Base-by-base conservation (phyloP, 176 grass and related monocot species). In the Zoysia pacifica region DNA sequence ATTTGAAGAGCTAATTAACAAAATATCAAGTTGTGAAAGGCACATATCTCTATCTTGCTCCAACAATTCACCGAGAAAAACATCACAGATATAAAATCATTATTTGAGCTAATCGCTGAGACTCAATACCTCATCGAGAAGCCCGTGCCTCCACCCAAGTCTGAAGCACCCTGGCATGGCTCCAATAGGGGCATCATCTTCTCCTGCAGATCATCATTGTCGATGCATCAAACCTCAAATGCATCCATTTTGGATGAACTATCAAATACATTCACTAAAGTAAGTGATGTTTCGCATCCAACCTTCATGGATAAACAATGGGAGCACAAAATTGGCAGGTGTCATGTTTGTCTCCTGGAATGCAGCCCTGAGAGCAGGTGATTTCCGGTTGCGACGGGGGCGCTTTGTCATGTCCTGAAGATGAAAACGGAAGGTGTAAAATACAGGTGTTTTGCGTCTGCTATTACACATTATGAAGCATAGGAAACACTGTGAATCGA, bases 301-400 rank as follows among this genome's bases (percentile, higher is more conserved):
- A 99, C 96, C 96, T 95, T 99, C 96, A 42, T 99, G 92, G 84
- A 99, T 95, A 85, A 99, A 99, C 58, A 95, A 73, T 14, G 96
- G 96, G 49, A 93, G 90, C 7, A 99, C 92, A n/a, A 99, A 84
- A 89, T 99, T 99, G 20, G 88, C 86, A 0, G 96, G 88, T 0
- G 92, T 93, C 35, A 95, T 76, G 72, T 7, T 94, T 0, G 88
- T 89, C 85, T 98, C 96, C 81, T 98, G 88, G 84, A 98, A 98
- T 48, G 96, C 87, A 70, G 83, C 73, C 90, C 96, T 89, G 16
- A 98, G 83, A 71, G 86, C 64, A 54, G 96, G 96, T 0, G 86
- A 94, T 63, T 72, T 94, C 45, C 96, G 70, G 69, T 93, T 98
- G 44, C 96, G 92, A 46, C 96, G 96, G 19, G 96, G 96, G 37